Percentiles rank a stretch among this genome's conserved stretches.
These are phyloP conservation scores for Capronia americana DNA, from an alignment of 2,329 filamentous ascomycete species.

Conservation along the genomic window DNA sequence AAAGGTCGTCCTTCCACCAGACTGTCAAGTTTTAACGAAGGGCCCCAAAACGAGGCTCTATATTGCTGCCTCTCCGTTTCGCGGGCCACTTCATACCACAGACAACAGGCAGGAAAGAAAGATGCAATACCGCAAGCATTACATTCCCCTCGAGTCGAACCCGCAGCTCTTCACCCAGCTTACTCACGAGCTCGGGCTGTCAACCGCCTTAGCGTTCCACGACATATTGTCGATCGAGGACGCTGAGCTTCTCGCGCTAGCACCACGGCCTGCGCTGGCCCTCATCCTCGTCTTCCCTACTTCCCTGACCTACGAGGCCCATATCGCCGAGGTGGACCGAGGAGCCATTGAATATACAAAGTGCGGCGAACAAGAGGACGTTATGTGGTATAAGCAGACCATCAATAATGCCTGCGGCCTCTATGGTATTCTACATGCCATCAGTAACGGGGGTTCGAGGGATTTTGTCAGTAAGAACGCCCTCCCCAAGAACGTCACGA, in stretches of 20 bases:
- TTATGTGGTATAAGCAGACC: constrained; percentile 17
- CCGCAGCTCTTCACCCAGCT: too few species aligned
- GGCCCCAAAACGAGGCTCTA: too few species aligned
- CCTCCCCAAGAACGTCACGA: too few species aligned
- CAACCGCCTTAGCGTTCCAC: constrained; percentile 49
- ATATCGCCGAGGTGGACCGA: not conserved
- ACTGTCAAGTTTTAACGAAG: too few species aligned
- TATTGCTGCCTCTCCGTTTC: too few species aligned
- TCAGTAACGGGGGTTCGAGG: not conserved
- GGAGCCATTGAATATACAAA: constrained; percentile 2
- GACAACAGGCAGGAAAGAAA: too few species aligned
- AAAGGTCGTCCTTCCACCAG: too few species aligned
- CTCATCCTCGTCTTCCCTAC: constrained; percentile 59
- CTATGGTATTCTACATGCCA: constrained; percentile 4
- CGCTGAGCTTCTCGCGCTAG: constrained; percentile 53
- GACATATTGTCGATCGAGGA: constrained; percentile 61
- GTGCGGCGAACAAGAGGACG: constrained; percentile 19
- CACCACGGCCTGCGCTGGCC: constrained; percentile 59
- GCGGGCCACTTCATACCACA: too few species aligned
- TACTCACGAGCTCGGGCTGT: too few species aligned
- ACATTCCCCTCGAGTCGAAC: too few species aligned
- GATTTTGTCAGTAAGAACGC: too few species aligned
- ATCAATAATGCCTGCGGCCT: constrained; percentile 7
- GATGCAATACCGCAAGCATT: too few species aligned
- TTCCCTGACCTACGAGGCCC: constrained; percentile 41